Conservation (phyloP, 768 basidiomycete genomes). For the Amanita phalloides region DNA sequence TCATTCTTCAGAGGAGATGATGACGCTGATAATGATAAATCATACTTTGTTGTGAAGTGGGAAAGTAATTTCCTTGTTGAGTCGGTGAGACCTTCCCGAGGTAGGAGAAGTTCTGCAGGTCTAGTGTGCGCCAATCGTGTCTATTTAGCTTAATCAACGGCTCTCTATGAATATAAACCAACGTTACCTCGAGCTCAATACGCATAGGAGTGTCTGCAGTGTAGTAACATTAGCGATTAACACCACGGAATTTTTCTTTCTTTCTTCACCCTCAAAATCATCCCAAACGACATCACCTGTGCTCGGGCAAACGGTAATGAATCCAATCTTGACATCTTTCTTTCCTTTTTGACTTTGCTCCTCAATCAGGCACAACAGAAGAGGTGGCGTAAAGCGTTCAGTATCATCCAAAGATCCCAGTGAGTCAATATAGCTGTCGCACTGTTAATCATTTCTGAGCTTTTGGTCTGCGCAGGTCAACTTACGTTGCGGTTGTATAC, state of each 20-base stretch:
- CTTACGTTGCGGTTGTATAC: conserved; percentile 84
- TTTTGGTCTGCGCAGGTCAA: conserved; percentile 5
- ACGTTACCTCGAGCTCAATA: conserved; percentile 72
- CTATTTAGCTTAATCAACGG: conserved; percentile 23
- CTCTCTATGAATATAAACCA: not conserved
- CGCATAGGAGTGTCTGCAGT: conserved; percentile 68
- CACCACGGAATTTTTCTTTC: not conserved
- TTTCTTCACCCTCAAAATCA: conserved; percentile 60
- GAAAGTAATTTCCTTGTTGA: conserved; percentile 67
- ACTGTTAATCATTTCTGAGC: conserved; percentile 1
- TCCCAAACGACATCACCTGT: conserved; percentile 96
- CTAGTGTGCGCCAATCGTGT: conserved; percentile 80
- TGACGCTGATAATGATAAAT: conserved; percentile 1
- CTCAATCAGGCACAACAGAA: conserved; percentile 66
- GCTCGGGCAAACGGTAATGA: conserved; percentile 73
- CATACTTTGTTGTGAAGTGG: conserved; percentile 52
- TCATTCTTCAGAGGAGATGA: conserved; percentile 3
- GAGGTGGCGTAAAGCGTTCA: conserved; percentile 47
- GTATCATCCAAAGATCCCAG: conserved; percentile 57
- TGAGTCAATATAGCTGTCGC: conserved; percentile 69
- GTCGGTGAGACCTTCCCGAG: conserved; percentile 45
- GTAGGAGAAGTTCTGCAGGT: conserved; percentile 74
- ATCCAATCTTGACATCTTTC: conserved; percentile 42
- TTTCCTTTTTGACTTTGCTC: conserved; percentile 27
- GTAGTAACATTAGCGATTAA: not conserved